Evolutionary conservation across 805 yeast species (phyloP).

Genomic region (Teunomyces atbi): DNA sequence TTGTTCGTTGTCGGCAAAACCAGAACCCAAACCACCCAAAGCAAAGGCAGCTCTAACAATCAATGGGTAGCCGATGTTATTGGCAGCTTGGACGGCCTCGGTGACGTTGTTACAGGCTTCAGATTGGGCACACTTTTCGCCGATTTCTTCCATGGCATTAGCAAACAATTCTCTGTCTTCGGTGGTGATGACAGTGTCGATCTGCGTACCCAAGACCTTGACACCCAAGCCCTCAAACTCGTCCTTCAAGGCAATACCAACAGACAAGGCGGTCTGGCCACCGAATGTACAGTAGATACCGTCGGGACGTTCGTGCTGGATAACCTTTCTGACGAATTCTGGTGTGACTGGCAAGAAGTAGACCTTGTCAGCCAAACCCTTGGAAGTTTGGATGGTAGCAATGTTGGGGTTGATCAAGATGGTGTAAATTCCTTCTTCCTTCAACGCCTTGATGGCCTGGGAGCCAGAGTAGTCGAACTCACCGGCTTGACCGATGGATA

Average conservation of each 20-base stretch:
- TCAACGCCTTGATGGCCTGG: constrained; percentile 97
- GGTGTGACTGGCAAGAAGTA: constrained; percentile 97
- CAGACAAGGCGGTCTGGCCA: constrained; percentile 97
- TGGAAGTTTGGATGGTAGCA: constrained; percentile 97
- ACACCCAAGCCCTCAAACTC: constrained; percentile 92
- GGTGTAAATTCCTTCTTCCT: constrained; percentile 96
- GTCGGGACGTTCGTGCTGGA: constrained; percentile 92
- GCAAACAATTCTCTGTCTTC: constrained; percentile 98
- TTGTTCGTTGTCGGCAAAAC: constrained; percentile 86
- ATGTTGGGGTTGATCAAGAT: constrained; percentile 95
- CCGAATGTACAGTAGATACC: constrained; percentile 97
- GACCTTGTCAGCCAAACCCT: constrained; percentile 97
- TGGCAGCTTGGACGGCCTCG: constrained; percentile 84
- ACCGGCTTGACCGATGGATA: constrained; percentile 98
- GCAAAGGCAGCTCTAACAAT: constrained; percentile 98
- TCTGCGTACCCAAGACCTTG: constrained; percentile 93
- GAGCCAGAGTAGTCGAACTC: constrained; percentile 99
- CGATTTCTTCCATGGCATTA: constrained; percentile 89
- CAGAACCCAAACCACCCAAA: constrained; percentile 96
- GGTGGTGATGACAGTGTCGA: constrained; percentile 93
- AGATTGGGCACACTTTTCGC: constrained; percentile 93
- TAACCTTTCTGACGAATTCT: constrained; percentile 94
- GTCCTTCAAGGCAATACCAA: constrained; percentile 93
- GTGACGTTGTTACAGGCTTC: constrained; percentile 76
- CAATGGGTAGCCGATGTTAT: constrained; percentile 88